phyloP scores from a whole-genome alignment of 164 flowering plant genomes.

The Umbilicus rupestris region DNA sequence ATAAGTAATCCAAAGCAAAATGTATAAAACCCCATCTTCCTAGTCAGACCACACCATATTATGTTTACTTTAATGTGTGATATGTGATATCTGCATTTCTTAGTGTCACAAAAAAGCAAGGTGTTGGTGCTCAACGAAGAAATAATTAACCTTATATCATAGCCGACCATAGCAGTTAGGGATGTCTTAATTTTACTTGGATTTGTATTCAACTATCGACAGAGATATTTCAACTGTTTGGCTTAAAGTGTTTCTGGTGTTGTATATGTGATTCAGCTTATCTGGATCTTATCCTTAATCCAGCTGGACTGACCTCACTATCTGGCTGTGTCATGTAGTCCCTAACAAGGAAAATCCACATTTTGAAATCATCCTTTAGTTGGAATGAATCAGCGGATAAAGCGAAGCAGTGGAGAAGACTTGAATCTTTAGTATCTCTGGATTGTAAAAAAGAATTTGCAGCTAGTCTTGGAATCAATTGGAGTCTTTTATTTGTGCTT shows the following conservation, averaged over 20 bases:
- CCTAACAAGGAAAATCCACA: neutral
- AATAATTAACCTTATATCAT: neutral
- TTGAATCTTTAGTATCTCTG: neutral
- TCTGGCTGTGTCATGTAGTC: neutral
- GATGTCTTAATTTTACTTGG: neutral
- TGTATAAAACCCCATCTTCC: slow-evolving; percentile 1
- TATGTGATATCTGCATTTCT: slow-evolving; percentile 1
- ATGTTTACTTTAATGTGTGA: neutral
- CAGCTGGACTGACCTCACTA: neutral
- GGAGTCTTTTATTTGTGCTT: neutral
- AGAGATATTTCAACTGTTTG: neutral
- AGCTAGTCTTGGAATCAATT: neutral
- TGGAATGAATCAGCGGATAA: neutral
- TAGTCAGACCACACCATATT: neutral
- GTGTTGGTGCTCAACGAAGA: neutral
- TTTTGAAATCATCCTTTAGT: neutral
- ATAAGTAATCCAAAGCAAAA: slow-evolving; percentile 5
- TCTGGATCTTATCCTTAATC: neutral
- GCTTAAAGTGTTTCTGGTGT: slow-evolving; percentile 4
- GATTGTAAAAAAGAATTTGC: neutral
- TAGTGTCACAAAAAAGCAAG: neutral
- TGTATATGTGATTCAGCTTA: neutral
- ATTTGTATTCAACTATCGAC: neutral
- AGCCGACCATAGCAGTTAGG: slow-evolving; percentile 1
- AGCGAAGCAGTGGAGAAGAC: neutral